These are phyloP conservation scores for Trichosporon sp. DNA, from an alignment of 1,284 basidiomycete species.

Conservation along the genomic window DNA sequence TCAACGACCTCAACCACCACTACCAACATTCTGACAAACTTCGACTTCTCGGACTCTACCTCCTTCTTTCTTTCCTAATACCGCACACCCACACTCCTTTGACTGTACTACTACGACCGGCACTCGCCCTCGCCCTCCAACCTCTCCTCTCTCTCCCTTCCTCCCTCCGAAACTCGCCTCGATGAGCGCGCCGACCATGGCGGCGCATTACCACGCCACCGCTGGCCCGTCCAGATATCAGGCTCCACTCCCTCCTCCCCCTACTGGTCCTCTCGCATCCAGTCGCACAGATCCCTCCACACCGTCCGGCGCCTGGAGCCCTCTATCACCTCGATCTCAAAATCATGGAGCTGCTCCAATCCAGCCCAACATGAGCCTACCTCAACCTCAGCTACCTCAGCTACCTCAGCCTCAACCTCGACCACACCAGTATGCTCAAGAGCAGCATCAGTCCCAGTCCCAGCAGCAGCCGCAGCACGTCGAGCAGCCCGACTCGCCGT, in stretches of 20 bases:
- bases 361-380: background rate
- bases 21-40: background rate
- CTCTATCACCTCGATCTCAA: background rate
- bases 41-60: background rate
- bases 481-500: constrained; percentile 7
- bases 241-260: background rate
- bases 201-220: constrained; percentile 16
- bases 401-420: background rate
- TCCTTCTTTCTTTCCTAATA: background rate
- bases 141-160: too few species aligned
- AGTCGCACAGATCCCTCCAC: constrained; percentile 3
- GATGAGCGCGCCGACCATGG: constrained; percentile 16
- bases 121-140: background rate
- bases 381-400: background rate
- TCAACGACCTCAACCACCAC: background rate
- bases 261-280: constrained; percentile 1
- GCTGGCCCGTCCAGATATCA: constrained; percentile 21
- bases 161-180: background rate
- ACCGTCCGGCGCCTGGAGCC: background rate
- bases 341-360: background rate
- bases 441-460: too few species aligned
- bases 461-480: background rate
- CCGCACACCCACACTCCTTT: constrained; percentile 5
- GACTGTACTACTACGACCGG: background rate
- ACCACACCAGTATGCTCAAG: background rate